Percentiles rank a stretch among this genome's conserved stretches.
Evolutionary conservation across 129 eudicot genomes (phyloP).

Genomic region (Deinandra increscens): DNA sequence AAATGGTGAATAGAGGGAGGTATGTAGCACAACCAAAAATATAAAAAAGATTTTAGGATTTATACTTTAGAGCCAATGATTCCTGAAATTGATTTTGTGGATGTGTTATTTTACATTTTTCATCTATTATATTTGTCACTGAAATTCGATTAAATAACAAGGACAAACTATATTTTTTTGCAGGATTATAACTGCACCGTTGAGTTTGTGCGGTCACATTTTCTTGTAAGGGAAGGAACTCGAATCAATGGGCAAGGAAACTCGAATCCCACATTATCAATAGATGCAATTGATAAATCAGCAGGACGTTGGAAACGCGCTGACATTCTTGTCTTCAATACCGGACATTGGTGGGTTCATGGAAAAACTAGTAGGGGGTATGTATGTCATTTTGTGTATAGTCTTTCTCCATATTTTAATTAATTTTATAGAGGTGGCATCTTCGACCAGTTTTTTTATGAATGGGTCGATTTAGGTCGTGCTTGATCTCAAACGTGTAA

Average conservation of each 20-base stretch:
- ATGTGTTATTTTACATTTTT: not conserved
- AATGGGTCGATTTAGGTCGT: not conserved
- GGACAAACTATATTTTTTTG: slow-evolving; percentile 8
- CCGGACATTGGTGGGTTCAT: slow-evolving; percentile 99
- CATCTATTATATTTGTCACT: not conserved
- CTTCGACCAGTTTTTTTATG: not conserved
- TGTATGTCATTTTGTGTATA: slow-evolving; percentile 23
- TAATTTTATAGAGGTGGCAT: slow-evolving; percentile 6
- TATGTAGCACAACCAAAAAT: too few relatives aligned
- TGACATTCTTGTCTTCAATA: slow-evolving; percentile 89
- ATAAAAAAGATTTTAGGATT: slow-evolving; percentile 9
- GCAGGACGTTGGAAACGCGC: slow-evolving; percentile 71
- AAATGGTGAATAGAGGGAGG: not conserved
- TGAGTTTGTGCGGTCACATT: slow-evolving; percentile 83
- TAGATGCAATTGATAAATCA: slow-evolving; percentile 73
- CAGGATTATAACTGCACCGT: slow-evolving; percentile 94
- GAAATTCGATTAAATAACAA: slow-evolving; percentile 1
- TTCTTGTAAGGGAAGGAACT: slow-evolving; percentile 80
- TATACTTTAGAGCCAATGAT: not conserved
- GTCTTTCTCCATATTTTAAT: not conserved
- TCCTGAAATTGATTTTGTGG: not conserved
- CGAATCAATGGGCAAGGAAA: slow-evolving; percentile 62
- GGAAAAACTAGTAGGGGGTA: slow-evolving; percentile 94
- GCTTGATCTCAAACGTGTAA: not conserved
- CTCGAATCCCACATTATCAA: slow-evolving; percentile 80